Base-by-base conservation (phyloP, 2,329 filamentous ascomycete genomes). In the Tolypocladium amazonense region DNA sequence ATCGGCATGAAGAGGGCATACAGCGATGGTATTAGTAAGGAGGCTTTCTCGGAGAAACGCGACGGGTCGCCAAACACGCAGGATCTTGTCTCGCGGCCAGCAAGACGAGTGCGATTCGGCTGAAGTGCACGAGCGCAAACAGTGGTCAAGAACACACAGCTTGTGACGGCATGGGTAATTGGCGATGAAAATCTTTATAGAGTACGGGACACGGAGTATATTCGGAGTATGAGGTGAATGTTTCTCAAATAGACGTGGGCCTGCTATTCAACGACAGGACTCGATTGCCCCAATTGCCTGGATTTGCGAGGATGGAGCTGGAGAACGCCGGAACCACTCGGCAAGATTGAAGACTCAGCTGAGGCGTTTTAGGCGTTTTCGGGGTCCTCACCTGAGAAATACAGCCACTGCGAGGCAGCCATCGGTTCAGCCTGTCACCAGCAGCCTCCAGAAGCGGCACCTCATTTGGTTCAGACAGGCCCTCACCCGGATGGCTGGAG, bases 91-190 rank as follows among this genome's bases (percentile, higher is more conserved):
- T 60, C 67, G 58, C 70, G 65, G 60, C 68, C 70, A 56, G 65
- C 66, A 41, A 69, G 72, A 57, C 68, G 70, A 61, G 69, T 74
- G 41, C 71, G 72, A 33, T 73, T 74, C 60, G 62, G 64, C 58
- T 60, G 55, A 56, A 38, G 27, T 33, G 18, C 27, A 56, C 11
- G 38, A 30, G 9, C 20, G 20, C 15, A 56, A 15, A 20, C 33
- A 35, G 27, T 20, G 47, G n/a, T 5, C 3, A 8, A 35, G 6
- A 2, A 37, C 35, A 35, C 50, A 27, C 18, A 33, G 9, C 18
- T 35, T 33, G 15, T 14, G 20, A 53, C 33, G 1, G 50, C 9
- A n/a, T n/a, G 27, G 9, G 20, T 8, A n/a, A 4, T 20, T 8
- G 15, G 15, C 47, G 47, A 8, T 33, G 18, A 15, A 1, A 20